Conservation (phyloP, 805 yeast genomes). For the Yarrowia deformans region DNA sequence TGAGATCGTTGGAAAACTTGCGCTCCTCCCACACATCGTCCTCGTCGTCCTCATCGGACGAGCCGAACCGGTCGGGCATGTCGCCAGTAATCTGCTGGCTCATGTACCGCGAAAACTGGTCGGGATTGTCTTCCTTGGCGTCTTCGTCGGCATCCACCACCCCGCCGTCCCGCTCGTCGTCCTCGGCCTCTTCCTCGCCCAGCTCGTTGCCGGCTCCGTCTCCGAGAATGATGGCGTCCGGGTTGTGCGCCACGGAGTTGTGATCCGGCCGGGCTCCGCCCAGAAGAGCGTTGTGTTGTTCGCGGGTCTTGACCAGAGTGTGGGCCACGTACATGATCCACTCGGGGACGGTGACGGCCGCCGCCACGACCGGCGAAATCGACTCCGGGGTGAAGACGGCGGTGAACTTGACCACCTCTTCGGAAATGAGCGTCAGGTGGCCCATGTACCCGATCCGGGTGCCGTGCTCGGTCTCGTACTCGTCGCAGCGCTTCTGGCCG, state of each 20-base stretch:
- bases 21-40: conserved; percentile 40
- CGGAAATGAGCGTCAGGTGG: conserved; percentile 91
- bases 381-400: conserved; percentile 65
- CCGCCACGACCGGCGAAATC: conserved; percentile 59
- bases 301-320: conserved; percentile 80
- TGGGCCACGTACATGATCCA: conserved; percentile 88
- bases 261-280: conserved; percentile 73
- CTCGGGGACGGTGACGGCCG: conserved; percentile 57
- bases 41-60: conserved; percentile 42
- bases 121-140: conserved; percentile 47
- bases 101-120: conserved; percentile 40
- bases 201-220: conserved; percentile 47
- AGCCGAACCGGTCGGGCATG: conserved; percentile 38
- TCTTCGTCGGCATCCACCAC: conserved; percentile 45
- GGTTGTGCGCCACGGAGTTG: conserved; percentile 49
- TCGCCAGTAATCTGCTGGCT: conserved; percentile 39
- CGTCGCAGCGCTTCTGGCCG: conserved; percentile 67
- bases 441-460: conserved; percentile 94
- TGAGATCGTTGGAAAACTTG: conserved; percentile 38
- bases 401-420: conserved; percentile 89
- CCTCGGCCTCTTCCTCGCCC: conserved; percentile 43
- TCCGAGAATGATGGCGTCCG: conserved; percentile 50
- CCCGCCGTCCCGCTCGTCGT: conserved; percentile 44
- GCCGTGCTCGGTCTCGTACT: conserved; percentile 64
- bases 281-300: conserved; percentile 89